Percentiles rank a stretch among this genome's conserved stretches.
Conservation (phyloP, 768 basidiomycete species). For the Suillus ampliporus region DNA sequence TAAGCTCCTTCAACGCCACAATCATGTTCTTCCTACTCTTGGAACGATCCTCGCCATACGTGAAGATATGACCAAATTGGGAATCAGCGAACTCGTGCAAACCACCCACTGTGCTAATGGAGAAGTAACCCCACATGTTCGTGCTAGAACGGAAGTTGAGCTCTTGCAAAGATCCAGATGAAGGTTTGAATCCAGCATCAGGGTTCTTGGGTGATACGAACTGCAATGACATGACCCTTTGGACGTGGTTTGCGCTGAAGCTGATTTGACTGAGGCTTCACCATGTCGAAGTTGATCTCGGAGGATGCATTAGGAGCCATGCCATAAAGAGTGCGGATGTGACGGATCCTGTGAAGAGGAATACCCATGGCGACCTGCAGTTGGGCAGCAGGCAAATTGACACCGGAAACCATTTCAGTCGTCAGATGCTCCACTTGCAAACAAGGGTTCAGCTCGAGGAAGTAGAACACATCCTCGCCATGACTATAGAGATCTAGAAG, state of each 20-base stretch:
- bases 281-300: constrained; percentile 97
- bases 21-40: constrained; percentile 99
- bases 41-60: constrained; percentile 94
- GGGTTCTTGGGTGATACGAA: constrained; percentile 99
- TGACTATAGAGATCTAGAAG: constrained; percentile 89
- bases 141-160: constrained; percentile 99
- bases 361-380: constrained; percentile 98
- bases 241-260: constrained; percentile 94
- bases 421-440: constrained; percentile 99
- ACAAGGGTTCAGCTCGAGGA: constrained; percentile 98
- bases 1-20: constrained; percentile 95
- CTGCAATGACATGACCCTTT: constrained; percentile 98
- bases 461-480: constrained; percentile 92
- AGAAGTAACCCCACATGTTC: constrained; percentile 99
- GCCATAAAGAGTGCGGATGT: constrained; percentile 95
- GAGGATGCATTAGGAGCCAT: constrained; percentile 88
- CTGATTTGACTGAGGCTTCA: constrained; percentile 83
- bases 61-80: constrained; percentile 99
- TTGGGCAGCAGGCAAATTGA: constrained; percentile 97
- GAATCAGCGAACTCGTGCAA: constrained; percentile 99
- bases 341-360: constrained; percentile 92
- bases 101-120: constrained; percentile 93
- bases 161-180: constrained; percentile 95
- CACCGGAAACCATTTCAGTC: constrained; percentile 99
- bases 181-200: constrained; percentile 99